phyloP scores from a whole-genome alignment of 2,329 filamentous ascomycete genomes.

The Talaromyces rugulosus region DNA sequence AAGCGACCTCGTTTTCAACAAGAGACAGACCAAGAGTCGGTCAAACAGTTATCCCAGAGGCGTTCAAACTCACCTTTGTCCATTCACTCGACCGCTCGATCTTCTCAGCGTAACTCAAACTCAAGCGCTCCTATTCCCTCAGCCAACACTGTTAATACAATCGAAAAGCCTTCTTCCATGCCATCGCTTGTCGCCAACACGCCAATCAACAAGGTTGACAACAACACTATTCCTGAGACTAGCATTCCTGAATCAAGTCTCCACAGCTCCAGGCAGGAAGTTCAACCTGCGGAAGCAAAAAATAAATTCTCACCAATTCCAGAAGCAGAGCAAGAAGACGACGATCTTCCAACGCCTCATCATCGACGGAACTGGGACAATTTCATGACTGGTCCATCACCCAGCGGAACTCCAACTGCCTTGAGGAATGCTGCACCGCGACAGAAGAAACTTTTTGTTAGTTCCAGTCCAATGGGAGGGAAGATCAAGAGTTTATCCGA shows the following conservation, averaged over 20 bases:
- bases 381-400: conserved; percentile 11
- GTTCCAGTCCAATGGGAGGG: conserved; percentile 37
- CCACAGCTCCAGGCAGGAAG: conserved; percentile 13
- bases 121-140: neutral
- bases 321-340: conserved; percentile 30
- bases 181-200: conserved; percentile 38
- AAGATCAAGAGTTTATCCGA: conserved; percentile 36
- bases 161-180: conserved; percentile 33
- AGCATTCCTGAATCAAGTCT: conserved; percentile 38
- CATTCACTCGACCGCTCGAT: conserved; percentile 17
- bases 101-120: conserved; percentile 14
- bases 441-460: conserved; percentile 14
- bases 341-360: conserved; percentile 32
- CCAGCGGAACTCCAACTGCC: conserved; percentile 18
- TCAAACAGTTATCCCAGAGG: conserved; percentile 1
- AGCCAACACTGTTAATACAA: conserved; percentile 5
- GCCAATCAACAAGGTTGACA: conserved; percentile 25
- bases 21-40: neutral
- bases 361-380: conserved; percentile 6
- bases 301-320: conserved; percentile 11
- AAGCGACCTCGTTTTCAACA: conserved; percentile 7
- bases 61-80: conserved; percentile 16
- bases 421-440: conserved; percentile 18
- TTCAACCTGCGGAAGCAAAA: neutral
- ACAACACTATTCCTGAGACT: conserved; percentile 28